Conservation (phyloP, 176 grass and related monocot species). For the Elymus sibiricus region DNA sequence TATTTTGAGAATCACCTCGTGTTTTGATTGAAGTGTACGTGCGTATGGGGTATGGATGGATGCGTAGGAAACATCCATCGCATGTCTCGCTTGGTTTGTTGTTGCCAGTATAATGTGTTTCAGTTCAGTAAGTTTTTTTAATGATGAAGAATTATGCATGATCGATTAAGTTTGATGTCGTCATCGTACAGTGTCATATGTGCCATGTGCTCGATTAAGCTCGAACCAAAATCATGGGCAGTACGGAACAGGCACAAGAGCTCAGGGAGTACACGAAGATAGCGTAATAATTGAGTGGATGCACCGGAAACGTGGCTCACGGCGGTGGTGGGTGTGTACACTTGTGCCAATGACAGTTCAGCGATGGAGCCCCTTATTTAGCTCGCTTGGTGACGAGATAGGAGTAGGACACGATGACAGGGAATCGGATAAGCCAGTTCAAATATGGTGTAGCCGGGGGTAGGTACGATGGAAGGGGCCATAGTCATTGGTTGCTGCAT, state of each 20-base stretch:
- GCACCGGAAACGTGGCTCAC: not conserved
- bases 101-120: not conserved
- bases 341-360: not conserved
- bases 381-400: not conserved
- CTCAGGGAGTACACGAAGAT: not conserved
- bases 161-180: not conserved
- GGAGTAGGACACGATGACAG: not conserved
- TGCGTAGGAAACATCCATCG: constrained; percentile 25
- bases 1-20: not conserved
- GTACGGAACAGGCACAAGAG: not conserved
- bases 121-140: not conserved
- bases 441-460: not conserved
- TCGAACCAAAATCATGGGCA: not conserved
- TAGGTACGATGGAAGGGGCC: not conserved
- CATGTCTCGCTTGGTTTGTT: not conserved
- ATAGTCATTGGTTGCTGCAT: too few relatives aligned
- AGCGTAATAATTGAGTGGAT: not conserved
- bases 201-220: not conserved
- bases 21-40: not conserved
- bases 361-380: not conserved
- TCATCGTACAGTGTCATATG: not conserved
- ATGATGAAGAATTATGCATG: not conserved
- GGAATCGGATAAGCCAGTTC: constrained; percentile 5
- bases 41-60: not conserved
- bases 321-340: not conserved